These are phyloP conservation scores for Apophysomyces elegans DNA, from an alignment of 371 early-diverging fungal genomes.

Conservation along the genomic window DNA sequence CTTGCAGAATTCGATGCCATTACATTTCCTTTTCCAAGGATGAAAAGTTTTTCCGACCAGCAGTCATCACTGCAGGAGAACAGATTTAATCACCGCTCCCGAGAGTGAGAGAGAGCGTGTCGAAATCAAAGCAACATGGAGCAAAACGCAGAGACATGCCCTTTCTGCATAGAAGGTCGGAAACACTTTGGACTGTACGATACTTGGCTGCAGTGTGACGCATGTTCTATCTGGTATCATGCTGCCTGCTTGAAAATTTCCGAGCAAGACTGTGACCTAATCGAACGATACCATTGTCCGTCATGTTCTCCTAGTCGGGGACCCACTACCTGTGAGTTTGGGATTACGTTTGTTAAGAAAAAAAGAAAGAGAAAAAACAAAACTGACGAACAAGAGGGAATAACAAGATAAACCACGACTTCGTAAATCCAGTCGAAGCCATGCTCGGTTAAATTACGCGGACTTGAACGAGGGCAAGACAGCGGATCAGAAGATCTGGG, in stretches of 20 bases:
- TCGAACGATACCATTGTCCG: conserved; percentile 73
- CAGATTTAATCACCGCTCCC: background rate
- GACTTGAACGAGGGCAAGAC: conserved; percentile 73
- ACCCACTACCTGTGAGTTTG: conserved; percentile 62
- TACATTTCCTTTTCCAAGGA: too few relatives aligned
- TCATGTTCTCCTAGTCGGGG: conserved; percentile 58
- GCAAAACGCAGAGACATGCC: conserved; percentile 15
- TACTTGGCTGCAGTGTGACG: conserved; percentile 72
- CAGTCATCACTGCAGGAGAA: background rate
- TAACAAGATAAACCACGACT: conserved; percentile 35
- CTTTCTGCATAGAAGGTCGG: conserved; percentile 11
- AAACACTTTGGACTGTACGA: conserved; percentile 13
- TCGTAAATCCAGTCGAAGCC: conserved; percentile 65
- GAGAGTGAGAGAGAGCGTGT: conserved; percentile 68
- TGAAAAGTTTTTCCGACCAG: too few relatives aligned
- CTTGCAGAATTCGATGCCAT: too few relatives aligned
- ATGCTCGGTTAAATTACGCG: conserved; percentile 67
- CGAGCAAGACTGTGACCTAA: conserved; percentile 55
- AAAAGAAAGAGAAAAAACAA: background rate
- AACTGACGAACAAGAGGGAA: background rate
- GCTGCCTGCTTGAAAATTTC: conserved; percentile 63
- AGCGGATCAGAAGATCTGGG: conserved; percentile 69
- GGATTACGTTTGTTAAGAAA: background rate
- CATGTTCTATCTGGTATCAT: conserved; percentile 74
- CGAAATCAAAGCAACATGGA: conserved; percentile 64